Base-by-base conservation (phyloP, 2,329 filamentous ascomycete species). In the Cytospora paraplurivora region DNA sequence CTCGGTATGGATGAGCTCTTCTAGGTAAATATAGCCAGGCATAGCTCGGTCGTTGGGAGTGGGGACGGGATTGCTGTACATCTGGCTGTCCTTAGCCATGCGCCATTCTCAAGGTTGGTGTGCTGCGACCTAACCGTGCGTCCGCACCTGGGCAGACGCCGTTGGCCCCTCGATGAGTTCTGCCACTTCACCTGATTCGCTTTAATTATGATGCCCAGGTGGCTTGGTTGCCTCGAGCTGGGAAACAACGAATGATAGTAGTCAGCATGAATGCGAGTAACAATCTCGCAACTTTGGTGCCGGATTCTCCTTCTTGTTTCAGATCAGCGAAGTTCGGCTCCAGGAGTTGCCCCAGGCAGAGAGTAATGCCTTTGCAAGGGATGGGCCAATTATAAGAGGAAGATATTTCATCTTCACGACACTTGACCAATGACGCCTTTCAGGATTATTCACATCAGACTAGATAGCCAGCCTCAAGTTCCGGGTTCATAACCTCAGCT, bases 301-400 rank as follows among this genome's bases (percentile, higher is more conserved):
- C 62, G 62, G 58, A 44, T 38, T 47, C 41, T 21, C 56, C 62
- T 57, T 61, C 35, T 34, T 60, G 62, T 63, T 63, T 63, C 33
- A 51, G 51, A 63, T 52, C 41, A 54, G 56, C 19, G 57, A 57
- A 33, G 62, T 34, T 50, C 27, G 41, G 56, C 56, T 50, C n/a
- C 11, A 12, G 15, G 4, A 27, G 1, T 3, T 19, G 34, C 34
- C 11, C 35, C 35, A 44, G 19, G 33, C 49, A 53, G 19, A 44
- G 3, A 44, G 10, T n/a, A 44, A 19, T 12, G 35, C 19, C 47
- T 21, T 34, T 21, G 15, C 32, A 27, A 41, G 34, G 5, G 52
- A 32, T 34, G 35, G 35, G 5, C 35, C 21, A 51, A 49, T 52
- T 47, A 44, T 21, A 49, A 58, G 38, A 41, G 35, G 37, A 47